These are phyloP conservation scores for Erucastrum elatum DNA, from an alignment of 345 rosid species.

Conservation along the genomic window DNA sequence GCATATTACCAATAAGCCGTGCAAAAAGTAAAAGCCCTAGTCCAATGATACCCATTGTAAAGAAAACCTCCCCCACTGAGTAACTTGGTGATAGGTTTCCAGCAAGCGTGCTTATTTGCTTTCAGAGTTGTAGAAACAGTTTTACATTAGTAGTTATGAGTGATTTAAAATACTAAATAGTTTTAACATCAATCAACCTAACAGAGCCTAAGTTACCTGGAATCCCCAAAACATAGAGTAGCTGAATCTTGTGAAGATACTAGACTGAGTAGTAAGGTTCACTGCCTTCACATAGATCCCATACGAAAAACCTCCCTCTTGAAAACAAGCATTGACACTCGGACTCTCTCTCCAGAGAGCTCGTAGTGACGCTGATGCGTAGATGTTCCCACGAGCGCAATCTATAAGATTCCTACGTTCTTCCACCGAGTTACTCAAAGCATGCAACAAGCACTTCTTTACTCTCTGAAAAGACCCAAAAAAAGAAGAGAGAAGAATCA, in stretches of 20 bases:
- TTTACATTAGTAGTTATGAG: not conserved
- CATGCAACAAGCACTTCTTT: constrained; percentile 42
- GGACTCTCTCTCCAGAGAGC: constrained; percentile 36
- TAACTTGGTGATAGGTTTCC: constrained; percentile 86
- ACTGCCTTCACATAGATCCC: constrained; percentile 63
- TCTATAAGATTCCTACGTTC: constrained; percentile 54
- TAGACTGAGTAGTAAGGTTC: constrained; percentile 49
- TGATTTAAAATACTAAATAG: not conserved
- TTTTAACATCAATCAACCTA: not conserved
- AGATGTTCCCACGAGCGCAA: constrained; percentile 46
- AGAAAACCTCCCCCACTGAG: constrained; percentile 71
- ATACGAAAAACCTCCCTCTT: constrained; percentile 41
- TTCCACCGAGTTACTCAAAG: not conserved
- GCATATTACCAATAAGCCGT: constrained; percentile 92
- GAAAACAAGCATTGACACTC: constrained; percentile 57
- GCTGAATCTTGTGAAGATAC: constrained; percentile 54
- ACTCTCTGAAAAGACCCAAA: constrained; percentile 51
- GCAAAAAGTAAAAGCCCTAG: constrained; percentile 92
- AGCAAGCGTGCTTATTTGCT: constrained; percentile 96
- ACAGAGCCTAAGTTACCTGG: constrained; percentile 53
- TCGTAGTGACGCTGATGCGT: not conserved
- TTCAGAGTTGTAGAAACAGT: constrained; percentile 20
- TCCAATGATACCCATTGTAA: constrained; percentile 81
- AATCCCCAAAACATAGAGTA: constrained; percentile 94
- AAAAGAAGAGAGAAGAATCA: not conserved